Percentiles rank a stretch among this genome's conserved stretches.
phyloP scores from a whole-genome alignment of 2,329 filamentous ascomycete genomes.

The Ophiostoma novo-ulmi region DNA sequence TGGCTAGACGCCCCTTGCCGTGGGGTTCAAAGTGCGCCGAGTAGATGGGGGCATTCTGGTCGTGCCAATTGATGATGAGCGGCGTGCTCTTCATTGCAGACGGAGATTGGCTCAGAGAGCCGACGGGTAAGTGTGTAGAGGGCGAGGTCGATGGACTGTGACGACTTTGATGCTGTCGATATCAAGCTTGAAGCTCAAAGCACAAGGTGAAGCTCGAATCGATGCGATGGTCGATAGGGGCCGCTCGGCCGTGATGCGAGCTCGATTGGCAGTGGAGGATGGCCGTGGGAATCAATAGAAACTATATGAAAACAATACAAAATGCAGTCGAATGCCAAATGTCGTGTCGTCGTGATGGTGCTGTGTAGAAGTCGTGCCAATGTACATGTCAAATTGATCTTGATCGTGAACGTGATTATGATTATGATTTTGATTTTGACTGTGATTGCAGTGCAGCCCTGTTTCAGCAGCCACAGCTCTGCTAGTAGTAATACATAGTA shows the following conservation, averaged over 20 bases:
- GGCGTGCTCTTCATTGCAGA: slow-evolving; percentile 87
- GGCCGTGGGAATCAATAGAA: too few species aligned
- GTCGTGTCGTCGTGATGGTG: neutral
- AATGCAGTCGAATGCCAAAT: neutral
- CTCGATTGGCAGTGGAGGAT: neutral
- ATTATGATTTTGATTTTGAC: too few species aligned
- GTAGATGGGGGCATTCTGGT: slow-evolving; percentile 94
- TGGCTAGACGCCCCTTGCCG: slow-evolving; percentile 86
- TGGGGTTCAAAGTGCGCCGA: slow-evolving; percentile 93
- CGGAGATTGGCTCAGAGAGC: neutral
- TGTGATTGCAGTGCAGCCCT: neutral
- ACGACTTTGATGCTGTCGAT: neutral
- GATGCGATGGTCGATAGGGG: neutral
- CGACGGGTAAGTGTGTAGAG: too few species aligned
- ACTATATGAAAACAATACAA: neutral
- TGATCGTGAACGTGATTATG: neutral
- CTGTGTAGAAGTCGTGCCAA: too few species aligned
- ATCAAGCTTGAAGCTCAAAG: neutral
- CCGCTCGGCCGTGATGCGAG: neutral
- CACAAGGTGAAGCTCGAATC: neutral
- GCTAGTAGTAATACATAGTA: too few species aligned
- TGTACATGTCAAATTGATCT: neutral
- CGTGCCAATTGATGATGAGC: slow-evolving; percentile 97
- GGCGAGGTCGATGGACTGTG: too few species aligned
- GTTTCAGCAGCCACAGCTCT: neutral